Base-by-base conservation (phyloP, 805 yeast species). In the Schwanniomyces pseudopolymorphus region DNA sequence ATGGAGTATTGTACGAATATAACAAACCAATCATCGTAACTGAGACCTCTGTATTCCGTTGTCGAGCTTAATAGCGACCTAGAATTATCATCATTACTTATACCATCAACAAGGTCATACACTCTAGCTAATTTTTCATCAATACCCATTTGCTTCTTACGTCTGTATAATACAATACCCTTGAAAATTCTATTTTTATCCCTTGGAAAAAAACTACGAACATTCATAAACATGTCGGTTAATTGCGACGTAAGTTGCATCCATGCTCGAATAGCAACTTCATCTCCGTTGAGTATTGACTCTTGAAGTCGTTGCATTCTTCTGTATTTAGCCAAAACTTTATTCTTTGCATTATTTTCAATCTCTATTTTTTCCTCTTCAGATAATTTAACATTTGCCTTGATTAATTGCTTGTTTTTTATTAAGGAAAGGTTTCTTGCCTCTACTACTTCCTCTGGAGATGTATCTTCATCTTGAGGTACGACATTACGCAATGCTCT, bases 21-120 rank as follows among this genome's bases (percentile, higher is more conserved):
- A 51, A 79, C 82, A 63, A 89, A 89, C 99, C 99, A 94, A 31
- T 78, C 78, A 33, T 85, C 87, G 61, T 87, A 87, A 3, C 75
- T 69, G 17, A 90, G 67, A 0, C 96, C 97, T 47, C 96, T 74
- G 58, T 86, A 87, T 55, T 79, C 84, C 0, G 73, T 71, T 10
- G 76, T 75, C 0, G 87, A 78, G 0, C 83, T 77, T 55, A 64
- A 57, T 51, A 67, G 66, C 46, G 59, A 64, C 35, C 72, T 44
- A 1, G 69, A 47, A 33, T 53, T 55, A 27, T 61, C 68, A 16
- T 59, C 64, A 14, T 54, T 58, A n/a, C 59, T 57, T 50, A 70
- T 72, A 60, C 72, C 91, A 54, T 84, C 86, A 49, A 83, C 80
- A 40, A 88, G 68, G 52, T 82, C 76, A 8, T 83, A 79, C 45